Conservation (phyloP, 2,329 filamentous ascomycete genomes). For the Paraphoma sp. region DNA sequence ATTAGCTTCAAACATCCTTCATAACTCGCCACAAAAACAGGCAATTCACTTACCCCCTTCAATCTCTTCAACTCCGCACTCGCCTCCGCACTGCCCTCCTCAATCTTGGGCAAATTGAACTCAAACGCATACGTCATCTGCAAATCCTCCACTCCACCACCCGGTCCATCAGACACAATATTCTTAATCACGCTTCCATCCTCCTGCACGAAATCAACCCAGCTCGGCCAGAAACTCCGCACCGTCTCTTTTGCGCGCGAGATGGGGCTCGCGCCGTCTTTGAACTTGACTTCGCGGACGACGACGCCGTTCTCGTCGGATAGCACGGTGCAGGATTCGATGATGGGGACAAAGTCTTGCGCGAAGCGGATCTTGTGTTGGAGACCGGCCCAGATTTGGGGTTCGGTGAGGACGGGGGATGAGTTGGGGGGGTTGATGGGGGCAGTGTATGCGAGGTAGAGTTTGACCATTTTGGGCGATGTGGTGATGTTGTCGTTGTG, state of each 20-base stretch:
- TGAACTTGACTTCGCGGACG: constrained; percentile 50
- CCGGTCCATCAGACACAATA: constrained; percentile 50
- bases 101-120: constrained; percentile 44
- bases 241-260: constrained; percentile 48
- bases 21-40: not conserved
- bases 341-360: constrained; percentile 55
- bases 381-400: constrained; percentile 54
- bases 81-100: constrained; percentile 44
- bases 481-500: not conserved
- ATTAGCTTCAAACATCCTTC: constrained; percentile 8
- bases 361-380: constrained; percentile 55
- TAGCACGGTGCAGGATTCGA: constrained; percentile 50
- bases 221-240: constrained; percentile 46
- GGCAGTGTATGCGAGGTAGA: constrained; percentile 53
- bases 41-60: constrained; percentile 27
- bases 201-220: constrained; percentile 56
- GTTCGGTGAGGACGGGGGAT: constrained; percentile 45
- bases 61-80: constrained; percentile 33
- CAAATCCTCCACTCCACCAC: constrained; percentile 41
- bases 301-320: constrained; percentile 47
- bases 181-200: constrained; percentile 54
- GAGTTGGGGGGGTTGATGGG: constrained; percentile 51
- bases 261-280: constrained; percentile 37
- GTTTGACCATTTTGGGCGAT: constrained; percentile 41
- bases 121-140: constrained; percentile 58